Conservation (phyloP, 352 stramenopile genomes). For the Bremia lactucae region DNA sequence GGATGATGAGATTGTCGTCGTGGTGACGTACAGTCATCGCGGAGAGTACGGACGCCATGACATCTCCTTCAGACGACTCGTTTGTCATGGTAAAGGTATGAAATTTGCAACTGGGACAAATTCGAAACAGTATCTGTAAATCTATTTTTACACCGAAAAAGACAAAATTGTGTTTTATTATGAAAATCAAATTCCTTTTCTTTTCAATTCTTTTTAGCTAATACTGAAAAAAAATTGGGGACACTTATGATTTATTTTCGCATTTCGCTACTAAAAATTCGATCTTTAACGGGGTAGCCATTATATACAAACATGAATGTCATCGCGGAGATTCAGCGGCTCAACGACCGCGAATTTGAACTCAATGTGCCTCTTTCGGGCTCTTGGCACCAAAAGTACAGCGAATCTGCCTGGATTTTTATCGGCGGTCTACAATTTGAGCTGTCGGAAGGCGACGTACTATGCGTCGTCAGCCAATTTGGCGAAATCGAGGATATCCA, state of each 20-base stretch:
- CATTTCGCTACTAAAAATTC: background rate
- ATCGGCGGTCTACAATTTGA: slow-evolving; percentile 88
- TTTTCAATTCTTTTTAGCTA: slow-evolving; percentile 5
- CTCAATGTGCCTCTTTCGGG: slow-evolving; percentile 51
- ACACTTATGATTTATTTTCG: background rate
- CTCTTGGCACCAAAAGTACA: slow-evolving; percentile 84
- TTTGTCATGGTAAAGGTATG: slow-evolving; percentile 4
- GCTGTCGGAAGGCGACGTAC: slow-evolving; percentile 92
- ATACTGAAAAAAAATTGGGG: background rate
- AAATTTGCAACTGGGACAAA: too few relatives aligned
- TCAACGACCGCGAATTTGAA: slow-evolving; percentile 77
- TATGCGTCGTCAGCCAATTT: slow-evolving; percentile 86
- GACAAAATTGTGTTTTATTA: too few relatives aligned
- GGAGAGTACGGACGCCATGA: slow-evolving; percentile 29
- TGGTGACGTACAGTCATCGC: slow-evolving; percentile 27
- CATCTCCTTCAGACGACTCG: slow-evolving; percentile 12
- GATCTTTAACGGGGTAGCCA: too few relatives aligned
- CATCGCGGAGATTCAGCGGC: slow-evolving; percentile 69
- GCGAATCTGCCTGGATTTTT: slow-evolving; percentile 94
- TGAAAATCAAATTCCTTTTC: background rate
- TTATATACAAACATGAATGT: slow-evolving; percentile 44
- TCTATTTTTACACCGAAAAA: too few relatives aligned
- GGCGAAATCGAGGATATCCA: slow-evolving; percentile 94
- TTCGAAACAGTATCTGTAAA: too few relatives aligned
- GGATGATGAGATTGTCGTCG: slow-evolving; percentile 24